Evolutionary conservation across 2,329 filamentous ascomycete species (phyloP).

Genomic region (Tolypocladium inflatum): DNA sequence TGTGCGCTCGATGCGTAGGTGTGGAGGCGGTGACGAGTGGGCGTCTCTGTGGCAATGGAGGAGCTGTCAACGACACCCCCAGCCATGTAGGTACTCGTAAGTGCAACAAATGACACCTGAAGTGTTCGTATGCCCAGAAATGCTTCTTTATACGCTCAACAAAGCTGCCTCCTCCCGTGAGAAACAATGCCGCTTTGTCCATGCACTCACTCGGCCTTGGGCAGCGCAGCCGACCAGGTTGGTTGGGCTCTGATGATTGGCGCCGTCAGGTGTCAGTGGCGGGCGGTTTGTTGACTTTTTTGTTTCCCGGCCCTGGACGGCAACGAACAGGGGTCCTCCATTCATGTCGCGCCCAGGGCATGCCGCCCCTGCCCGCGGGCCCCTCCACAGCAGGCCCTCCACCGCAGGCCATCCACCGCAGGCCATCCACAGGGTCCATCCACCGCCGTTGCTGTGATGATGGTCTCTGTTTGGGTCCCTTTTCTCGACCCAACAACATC

Average conservation of each 20-base stretch:
- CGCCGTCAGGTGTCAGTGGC: neutral
- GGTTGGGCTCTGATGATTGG: no score
- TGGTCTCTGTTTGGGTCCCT: neutral
- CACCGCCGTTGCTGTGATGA: neutral
- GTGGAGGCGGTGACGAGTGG: neutral
- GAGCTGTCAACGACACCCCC: no score
- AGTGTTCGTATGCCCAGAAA: no score
- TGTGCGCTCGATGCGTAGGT: neutral
- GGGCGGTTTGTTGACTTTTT: neutral
- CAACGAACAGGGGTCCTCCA: neutral
- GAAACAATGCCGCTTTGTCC: no score
- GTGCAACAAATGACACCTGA: neutral
- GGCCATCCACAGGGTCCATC: neutral
- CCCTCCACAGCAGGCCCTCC: no score
- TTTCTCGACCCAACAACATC: neutral
- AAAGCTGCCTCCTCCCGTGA: no score
- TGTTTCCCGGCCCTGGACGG: neutral
- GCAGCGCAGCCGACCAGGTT: no score
- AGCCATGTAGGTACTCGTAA: no score
- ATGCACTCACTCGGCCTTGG: no score
- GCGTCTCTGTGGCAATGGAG: neutral
- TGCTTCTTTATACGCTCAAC: no score
- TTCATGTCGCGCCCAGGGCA: neutral
- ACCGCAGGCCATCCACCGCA: neutral
- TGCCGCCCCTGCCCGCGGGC: neutral